phyloP scores from a whole-genome alignment of 2,329 filamentous ascomycete species.

The Fusarium hainanense region DNA sequence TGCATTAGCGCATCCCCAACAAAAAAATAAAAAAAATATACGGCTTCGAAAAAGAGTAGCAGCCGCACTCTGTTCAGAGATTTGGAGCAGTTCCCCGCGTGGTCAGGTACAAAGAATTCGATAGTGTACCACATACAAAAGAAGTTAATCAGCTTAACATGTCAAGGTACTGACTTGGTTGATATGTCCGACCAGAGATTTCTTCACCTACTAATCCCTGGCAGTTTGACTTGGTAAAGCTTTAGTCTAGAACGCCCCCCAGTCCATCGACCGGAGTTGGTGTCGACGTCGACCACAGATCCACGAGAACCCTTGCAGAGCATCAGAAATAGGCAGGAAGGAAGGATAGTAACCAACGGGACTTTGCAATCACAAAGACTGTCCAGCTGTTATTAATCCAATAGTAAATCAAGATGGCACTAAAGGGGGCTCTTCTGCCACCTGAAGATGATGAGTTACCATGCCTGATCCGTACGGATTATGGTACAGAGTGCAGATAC shows the following conservation, averaged over 20 bases:
- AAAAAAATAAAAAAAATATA: constrained; percentile 43
- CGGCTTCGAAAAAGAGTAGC: constrained; percentile 20
- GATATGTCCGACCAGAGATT: not conserved
- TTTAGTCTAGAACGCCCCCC: constrained; percentile 18
- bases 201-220: constrained; percentile 9
- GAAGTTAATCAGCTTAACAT: not conserved
- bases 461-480: not conserved
- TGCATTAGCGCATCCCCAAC: constrained; percentile 48
- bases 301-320: constrained; percentile 28
- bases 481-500: not conserved
- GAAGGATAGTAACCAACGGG: constrained; percentile 1
- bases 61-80: constrained; percentile 36
- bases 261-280: constrained; percentile 24
- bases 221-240: constrained; percentile 6
- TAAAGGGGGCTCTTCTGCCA: constrained; percentile 1
- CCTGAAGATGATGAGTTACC: not conserved
- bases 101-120: not conserved
- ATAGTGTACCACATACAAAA: not conserved
- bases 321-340: constrained; percentile 30
- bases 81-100: constrained; percentile 35
- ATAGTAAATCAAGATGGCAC: not conserved
- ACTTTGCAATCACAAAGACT: constrained; percentile 9
- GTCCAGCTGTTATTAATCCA: not conserved
- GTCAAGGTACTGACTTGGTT: not conserved
- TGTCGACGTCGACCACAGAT: constrained; percentile 36